A percentile compares a stretch with the other conserved stretches of the same genome.
phyloP scores from a whole-genome alignment of 345 rosid genomes.

The Hypericum androsaemum region DNA sequence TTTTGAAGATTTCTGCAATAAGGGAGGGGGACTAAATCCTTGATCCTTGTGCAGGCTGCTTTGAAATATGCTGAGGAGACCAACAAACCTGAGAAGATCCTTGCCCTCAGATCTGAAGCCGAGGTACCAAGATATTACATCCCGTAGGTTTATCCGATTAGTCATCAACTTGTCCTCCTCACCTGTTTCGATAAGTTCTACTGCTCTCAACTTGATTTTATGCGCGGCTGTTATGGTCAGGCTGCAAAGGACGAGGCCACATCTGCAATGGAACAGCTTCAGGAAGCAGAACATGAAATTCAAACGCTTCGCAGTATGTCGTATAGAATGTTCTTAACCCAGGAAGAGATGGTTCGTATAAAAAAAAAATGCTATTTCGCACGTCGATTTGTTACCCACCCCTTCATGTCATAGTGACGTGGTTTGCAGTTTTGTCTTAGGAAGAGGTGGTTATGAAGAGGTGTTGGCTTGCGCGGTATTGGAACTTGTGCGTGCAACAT shows the following conservation, averaged over 20 bases:
- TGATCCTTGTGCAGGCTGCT: conserved; percentile 53
- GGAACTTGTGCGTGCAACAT: conserved; percentile 18
- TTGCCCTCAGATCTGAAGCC: conserved; percentile 55
- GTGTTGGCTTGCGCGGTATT: conserved; percentile 30
- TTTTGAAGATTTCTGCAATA: too few species aligned
- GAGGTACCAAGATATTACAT: conserved; percentile 42
- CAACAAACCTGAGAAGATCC: conserved; percentile 37
- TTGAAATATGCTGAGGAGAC: conserved; percentile 43
- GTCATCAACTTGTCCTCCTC: neutral
- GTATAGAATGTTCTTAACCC: conserved; percentile 19
- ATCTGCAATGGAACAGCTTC: conserved; percentile 15
- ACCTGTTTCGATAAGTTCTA: neutral
- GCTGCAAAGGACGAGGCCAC: conserved; percentile 17
- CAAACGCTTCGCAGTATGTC: conserved; percentile 16
- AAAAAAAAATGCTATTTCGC: neutral
- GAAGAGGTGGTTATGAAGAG: conserved; percentile 28
- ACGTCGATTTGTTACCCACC: conserved; percentile 11
- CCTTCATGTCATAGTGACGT: conserved; percentile 23
- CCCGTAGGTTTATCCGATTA: conserved; percentile 13
- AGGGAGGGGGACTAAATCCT: too few species aligned
- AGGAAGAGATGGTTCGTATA: conserved; percentile 26
- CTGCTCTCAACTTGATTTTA: conserved; percentile 7
- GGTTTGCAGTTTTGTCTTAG: conserved; percentile 33
- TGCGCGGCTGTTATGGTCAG: conserved; percentile 13
- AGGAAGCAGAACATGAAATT: conserved; percentile 11